Evolutionary conservation across 140 eudicot species (phyloP), one percentile per base, ranked within the genome.

Genomic region (Senecio squalidus): DNA sequence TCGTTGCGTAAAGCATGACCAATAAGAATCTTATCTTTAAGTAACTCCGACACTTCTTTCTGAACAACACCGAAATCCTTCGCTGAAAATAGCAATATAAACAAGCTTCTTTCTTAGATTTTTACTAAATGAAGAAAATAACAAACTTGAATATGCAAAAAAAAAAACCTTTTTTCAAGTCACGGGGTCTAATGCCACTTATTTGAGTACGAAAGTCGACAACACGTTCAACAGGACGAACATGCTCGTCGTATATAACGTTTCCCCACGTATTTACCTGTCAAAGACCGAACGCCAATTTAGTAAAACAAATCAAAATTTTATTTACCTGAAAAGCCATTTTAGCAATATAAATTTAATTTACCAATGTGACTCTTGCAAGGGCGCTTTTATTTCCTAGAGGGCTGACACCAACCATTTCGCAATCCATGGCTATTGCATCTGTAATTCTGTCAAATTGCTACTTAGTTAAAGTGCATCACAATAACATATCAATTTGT

Each of bases 1-100:
- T 92, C 98, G 57, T 92, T 92, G 68, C 84, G 94, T 68, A 92
- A 60, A 40, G 98, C 98, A 75, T 92, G 98, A 25, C 98, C 98
- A 30, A 92, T 95, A 80, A 92, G 95, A 65, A 82, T 77, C 72
- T 64, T 77, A 60, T 95, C 96, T 62, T 87, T 81, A 43, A 87
- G 68, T 83, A 92, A 53, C 59, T 92, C 98, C 2, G 96, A 96
- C 66, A 92, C 96, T 70, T 84, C 81, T 67, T 82, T 84, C 77
- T 92, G 98, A 64, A 80, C 98, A 65, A 72, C 70, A 62, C 78
- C 75, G 61, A 92, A 92, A 77, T 87, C 83, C 74, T 92, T 92
- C 16, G 96, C 98, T 92, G 92, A 60, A 75, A 16, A 60, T 51
- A 33, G 38, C 31, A 76, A 64, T 25, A 51, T 36, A 55, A 45